Evolutionary conservation across 2,329 filamentous ascomycete species (phyloP).

Genomic region (Curvularia sp.): DNA sequence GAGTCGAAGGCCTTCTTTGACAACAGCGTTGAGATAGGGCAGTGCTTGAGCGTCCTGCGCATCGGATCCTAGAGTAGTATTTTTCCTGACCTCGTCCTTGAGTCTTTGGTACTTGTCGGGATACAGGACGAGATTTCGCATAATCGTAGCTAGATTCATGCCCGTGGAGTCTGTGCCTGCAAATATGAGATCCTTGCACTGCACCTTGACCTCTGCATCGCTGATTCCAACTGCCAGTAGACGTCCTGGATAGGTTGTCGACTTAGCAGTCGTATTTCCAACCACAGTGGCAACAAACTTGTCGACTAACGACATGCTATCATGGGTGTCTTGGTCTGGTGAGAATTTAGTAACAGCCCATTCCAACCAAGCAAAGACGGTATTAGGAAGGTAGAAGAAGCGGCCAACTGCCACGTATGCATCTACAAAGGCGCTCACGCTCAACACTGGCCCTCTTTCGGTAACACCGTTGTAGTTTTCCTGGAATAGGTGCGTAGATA

Average conservation of each 20-base stretch:
- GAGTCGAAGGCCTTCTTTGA: conserved; percentile 56
- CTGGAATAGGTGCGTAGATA: conserved; percentile 62
- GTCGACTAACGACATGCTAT: conserved; percentile 53
- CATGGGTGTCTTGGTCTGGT: conserved; percentile 41
- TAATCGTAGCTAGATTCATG: conserved; percentile 39
- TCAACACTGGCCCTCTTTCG: conserved; percentile 46
- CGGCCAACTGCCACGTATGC: conserved; percentile 62
- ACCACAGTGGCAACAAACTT: conserved; percentile 54
- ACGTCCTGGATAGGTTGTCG: conserved; percentile 58
- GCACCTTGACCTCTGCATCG: conserved; percentile 55
- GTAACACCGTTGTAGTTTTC: conserved; percentile 58
- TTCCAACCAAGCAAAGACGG: conserved; percentile 52
- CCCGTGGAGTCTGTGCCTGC: conserved; percentile 41
- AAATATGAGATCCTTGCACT: conserved; percentile 60
- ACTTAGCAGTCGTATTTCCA: conserved; percentile 37
- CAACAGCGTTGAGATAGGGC: conserved; percentile 55
- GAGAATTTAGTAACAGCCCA: conserved; percentile 47
- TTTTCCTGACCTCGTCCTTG: conserved; percentile 29
- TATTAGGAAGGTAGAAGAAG: conserved; percentile 61
- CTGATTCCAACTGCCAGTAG: conserved; percentile 56
- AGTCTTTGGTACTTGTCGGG: conserved; percentile 31
- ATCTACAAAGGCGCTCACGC: conserved; percentile 61
- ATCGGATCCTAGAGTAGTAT: conserved; percentile 16
- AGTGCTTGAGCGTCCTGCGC: conserved; percentile 37
- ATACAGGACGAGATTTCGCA: conserved; percentile 26